Conservation (phyloP, 1,284 basidiomycete species). For the Cryptococcus neoformans region DNA sequence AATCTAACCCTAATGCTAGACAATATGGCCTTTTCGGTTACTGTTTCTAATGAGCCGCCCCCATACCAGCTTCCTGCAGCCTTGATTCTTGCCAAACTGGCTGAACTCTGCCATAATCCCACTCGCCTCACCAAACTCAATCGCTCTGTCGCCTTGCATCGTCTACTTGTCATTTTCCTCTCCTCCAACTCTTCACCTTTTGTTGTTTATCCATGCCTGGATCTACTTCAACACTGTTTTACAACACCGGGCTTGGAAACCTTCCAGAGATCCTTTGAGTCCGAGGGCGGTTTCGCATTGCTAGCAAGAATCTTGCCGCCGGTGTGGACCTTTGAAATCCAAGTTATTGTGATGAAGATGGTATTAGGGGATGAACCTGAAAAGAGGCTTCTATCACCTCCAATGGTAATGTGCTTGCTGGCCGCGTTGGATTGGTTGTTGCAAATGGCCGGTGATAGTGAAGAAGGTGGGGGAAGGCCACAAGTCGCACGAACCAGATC, state of each 20-base stretch:
- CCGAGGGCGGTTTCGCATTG: constrained; percentile 46
- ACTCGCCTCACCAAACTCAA: constrained; percentile 43
- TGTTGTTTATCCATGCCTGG: constrained; percentile 40
- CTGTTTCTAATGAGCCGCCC: constrained; percentile 24
- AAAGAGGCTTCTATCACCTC: constrained; percentile 22
- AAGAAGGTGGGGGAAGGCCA: constrained; percentile 18
- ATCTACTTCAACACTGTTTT: constrained; percentile 37
- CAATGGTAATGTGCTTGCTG: constrained; percentile 29
- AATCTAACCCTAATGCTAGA: not conserved
- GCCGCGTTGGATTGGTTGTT: constrained; percentile 38
- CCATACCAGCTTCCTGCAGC: constrained; percentile 36
- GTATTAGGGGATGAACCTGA: constrained; percentile 22
- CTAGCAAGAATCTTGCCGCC: constrained; percentile 34
- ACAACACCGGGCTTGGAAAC: constrained; percentile 34
- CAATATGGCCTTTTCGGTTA: constrained; percentile 11
- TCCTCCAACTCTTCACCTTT: constrained; percentile 43
- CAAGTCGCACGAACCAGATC: constrained; percentile 19
- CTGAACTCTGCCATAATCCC: constrained; percentile 27
- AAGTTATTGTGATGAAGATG: constrained; percentile 28
- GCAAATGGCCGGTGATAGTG: constrained; percentile 29
- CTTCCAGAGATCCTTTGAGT: constrained; percentile 46
- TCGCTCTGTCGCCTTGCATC: constrained; percentile 44
- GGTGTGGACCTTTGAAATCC: constrained; percentile 38
- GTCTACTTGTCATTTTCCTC: constrained; percentile 47
- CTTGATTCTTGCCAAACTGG: constrained; percentile 34